phyloP scores from a whole-genome alignment of 1,284 basidiomycete species.

The Pseudozyma thailandica region DNA sequence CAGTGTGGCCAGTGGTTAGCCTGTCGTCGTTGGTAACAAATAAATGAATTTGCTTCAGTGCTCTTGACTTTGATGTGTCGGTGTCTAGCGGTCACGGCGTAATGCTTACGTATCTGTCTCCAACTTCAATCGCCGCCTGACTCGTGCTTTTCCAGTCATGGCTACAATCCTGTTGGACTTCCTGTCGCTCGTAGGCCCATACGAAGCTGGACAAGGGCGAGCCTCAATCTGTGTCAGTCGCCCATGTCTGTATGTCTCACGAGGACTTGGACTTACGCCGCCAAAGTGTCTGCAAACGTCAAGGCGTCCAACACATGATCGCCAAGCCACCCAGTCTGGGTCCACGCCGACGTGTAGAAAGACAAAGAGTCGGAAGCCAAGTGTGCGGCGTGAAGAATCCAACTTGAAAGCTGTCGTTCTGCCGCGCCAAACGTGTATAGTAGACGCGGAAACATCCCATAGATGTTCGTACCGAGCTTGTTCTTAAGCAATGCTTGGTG shows the following conservation, averaged over 20 bases:
- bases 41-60: not conserved
- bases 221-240: not conserved
- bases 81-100: no score
- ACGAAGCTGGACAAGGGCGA: conserved; percentile 15
- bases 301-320: conserved; percentile 26
- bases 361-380: conserved; percentile 22
- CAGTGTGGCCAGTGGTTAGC: conserved; percentile 15
- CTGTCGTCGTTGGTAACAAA: not conserved
- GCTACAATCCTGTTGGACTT: conserved; percentile 1
- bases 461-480: conserved; percentile 29
- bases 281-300: conserved; percentile 23
- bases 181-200: conserved; percentile 15
- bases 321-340: conserved; percentile 26
- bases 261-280: conserved; percentile 21
- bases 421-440: conserved; percentile 15
- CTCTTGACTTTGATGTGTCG: not conserved
- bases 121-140: conserved; percentile 14
- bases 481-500: conserved; percentile 21
- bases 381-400: conserved; percentile 17
- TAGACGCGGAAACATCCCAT: conserved; percentile 36
- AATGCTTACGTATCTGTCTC: conserved; percentile 21
- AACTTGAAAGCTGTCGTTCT: conserved; percentile 17
- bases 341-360: conserved; percentile 16
- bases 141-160: conserved; percentile 5
- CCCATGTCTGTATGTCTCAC: not conserved